Evolutionary conservation across 768 basidiomycete genomes (phyloP).

Genomic region (Pisolithus albus): DNA sequence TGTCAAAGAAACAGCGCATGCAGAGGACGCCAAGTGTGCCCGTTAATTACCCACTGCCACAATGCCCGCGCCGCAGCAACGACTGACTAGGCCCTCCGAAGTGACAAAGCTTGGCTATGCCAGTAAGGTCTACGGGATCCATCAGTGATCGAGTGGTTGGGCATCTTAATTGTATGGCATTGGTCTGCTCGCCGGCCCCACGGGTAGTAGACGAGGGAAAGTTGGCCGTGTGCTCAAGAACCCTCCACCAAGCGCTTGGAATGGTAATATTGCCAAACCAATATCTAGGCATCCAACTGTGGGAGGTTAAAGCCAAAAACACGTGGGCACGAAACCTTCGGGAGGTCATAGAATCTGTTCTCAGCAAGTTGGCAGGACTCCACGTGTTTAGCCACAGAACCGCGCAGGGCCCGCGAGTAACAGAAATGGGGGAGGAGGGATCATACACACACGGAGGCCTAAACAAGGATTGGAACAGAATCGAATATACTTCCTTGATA

Average conservation of each 20-base stretch:
- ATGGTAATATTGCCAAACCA: background rate
- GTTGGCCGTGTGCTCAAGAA: background rate
- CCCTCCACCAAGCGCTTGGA: background rate
- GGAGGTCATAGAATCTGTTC: background rate
- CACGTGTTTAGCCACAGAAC: background rate
- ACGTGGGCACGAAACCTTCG: background rate
- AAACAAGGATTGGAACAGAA: too few relatives aligned
- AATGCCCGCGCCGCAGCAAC: too few relatives aligned
- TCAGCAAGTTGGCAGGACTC: background rate
- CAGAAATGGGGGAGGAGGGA: constrained; percentile 2
- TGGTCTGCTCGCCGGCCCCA: too few relatives aligned
- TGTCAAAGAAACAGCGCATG: too few relatives aligned
- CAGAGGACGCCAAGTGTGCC: too few relatives aligned
- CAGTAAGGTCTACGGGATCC: too few relatives aligned
- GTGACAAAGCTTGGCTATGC: too few relatives aligned
- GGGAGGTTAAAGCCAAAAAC: constrained; percentile 1
- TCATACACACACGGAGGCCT: background rate
- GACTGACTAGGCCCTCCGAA: too few relatives aligned
- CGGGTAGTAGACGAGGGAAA: background rate
- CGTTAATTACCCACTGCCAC: too few relatives aligned
- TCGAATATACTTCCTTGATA: background rate
- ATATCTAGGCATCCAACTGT: background rate
- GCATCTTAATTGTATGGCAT: too few relatives aligned
- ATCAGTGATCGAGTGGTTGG: too few relatives aligned
- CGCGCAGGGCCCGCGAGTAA: background rate